Conservation (phyloP, 176 grass and related monocot species). For the Lolium rigidum region DNA sequence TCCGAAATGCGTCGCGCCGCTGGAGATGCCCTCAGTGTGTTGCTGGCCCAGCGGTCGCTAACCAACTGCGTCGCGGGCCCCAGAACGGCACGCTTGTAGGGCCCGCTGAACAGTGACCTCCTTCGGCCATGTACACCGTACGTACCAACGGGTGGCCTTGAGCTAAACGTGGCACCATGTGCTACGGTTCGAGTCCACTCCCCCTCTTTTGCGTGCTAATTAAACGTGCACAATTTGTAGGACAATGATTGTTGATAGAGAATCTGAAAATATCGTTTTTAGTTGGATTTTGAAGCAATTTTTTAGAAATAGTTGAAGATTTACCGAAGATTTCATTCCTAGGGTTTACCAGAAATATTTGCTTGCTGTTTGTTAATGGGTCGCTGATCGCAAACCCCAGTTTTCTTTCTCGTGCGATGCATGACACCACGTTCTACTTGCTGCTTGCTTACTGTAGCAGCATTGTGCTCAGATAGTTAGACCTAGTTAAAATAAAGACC, state of each 20-base stretch:
- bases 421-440: neutral
- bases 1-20: too few relatives aligned
- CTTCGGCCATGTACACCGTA: neutral
- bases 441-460: neutral
- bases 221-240: neutral
- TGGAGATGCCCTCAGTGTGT: too few relatives aligned
- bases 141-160: neutral
- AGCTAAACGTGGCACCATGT: conserved; percentile 42
- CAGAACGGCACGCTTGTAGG: too few relatives aligned
- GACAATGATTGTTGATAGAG: neutral
- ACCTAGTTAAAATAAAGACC: neutral
- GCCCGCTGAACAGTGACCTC: neutral
- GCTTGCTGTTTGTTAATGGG: neutral
- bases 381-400: neutral
- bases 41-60: too few relatives aligned
- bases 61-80: too few relatives aligned
- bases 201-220: neutral
- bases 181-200: neutral
- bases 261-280: neutral
- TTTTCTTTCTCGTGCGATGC: too few relatives aligned
- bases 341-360: neutral
- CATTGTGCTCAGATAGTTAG: neutral
- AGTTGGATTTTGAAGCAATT: neutral
- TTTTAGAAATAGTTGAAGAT: neutral
- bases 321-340: neutral